Evolutionary conservation across 2,329 filamentous ascomycete species (phyloP).

Genomic region (Colletotrichum sublineola): DNA sequence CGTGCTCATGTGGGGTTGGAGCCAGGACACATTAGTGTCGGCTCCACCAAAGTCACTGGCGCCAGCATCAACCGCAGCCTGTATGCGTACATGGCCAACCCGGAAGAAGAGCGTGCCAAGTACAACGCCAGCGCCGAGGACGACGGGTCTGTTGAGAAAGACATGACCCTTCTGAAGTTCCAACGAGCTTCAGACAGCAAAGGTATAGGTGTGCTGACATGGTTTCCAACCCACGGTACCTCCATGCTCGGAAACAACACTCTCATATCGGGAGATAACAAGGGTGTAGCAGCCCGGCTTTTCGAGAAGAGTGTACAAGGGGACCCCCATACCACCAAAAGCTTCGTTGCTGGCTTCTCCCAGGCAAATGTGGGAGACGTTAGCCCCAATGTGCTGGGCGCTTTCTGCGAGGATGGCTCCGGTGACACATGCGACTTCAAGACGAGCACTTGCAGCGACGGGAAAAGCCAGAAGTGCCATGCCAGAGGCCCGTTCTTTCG

Average conservation of each 20-base stretch:
- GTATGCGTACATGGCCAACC: conserved; percentile 90
- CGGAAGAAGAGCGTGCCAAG: conserved; percentile 76
- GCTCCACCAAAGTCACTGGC: conserved; percentile 72
- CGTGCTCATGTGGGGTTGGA: conserved; percentile 74
- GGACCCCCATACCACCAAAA: conserved; percentile 66
- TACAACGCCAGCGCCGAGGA: conserved; percentile 65
- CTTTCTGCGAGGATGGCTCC: conserved; percentile 87
- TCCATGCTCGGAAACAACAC: conserved; percentile 93
- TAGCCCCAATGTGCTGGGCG: conserved; percentile 85
- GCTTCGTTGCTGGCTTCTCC: conserved; percentile 90
- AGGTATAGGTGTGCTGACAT: conserved; percentile 85
- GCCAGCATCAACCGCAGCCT: conserved; percentile 92
- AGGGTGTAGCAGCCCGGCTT: conserved; percentile 87
- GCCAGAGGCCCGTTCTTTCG: conserved; percentile 77
- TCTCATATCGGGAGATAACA: conserved; percentile 90
- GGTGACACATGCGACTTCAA: conserved; percentile 77
- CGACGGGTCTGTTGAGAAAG: conserved; percentile 60
- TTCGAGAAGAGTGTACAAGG: conserved; percentile 79
- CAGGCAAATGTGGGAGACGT: conserved; percentile 93
- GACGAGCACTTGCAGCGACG: conserved; percentile 82
- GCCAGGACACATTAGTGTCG: conserved; percentile 76
- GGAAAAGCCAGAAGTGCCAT: conserved; percentile 76
- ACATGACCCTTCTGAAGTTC: conserved; percentile 83
- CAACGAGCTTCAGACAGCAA: conserved; percentile 78
- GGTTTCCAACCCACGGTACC: conserved; percentile 92